Evolutionary conservation across 169 alveolate species (phyloP).

Genomic region (Plasmodium gaboni): DNA sequence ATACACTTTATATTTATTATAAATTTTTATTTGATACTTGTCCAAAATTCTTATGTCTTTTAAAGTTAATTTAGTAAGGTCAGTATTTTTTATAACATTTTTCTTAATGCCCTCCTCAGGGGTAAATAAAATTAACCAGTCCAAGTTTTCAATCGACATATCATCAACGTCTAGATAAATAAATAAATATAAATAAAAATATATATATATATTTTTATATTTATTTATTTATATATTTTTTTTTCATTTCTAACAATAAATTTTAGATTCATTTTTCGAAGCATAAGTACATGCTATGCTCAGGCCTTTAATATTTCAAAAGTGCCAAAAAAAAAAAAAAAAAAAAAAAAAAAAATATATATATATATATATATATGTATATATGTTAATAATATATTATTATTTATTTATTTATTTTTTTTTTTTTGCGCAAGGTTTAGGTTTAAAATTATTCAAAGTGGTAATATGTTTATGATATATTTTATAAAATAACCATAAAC

Average conservation of each 20-base stretch:
- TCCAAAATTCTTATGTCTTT: constrained; percentile 58
- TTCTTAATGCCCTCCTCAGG: constrained; percentile 70
- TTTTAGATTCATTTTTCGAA: constrained; percentile 61
- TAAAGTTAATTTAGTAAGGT: constrained; percentile 39
- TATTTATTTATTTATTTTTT: neutral
- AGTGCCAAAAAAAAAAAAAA: no score
- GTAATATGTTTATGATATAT: no score
- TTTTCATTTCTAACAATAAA: constrained; percentile 46
- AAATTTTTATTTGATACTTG: constrained; percentile 22
- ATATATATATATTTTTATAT: constrained; percentile 4
- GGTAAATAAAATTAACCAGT: constrained; percentile 48
- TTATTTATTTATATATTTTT: neutral
- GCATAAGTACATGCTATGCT: constrained; percentile 68
- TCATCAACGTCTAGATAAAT: constrained; percentile 60
- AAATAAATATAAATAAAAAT: neutral
- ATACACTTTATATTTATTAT: neutral
- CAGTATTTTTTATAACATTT: constrained; percentile 47
- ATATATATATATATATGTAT: neutral
- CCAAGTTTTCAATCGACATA: constrained; percentile 42
- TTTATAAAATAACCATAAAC: constrained; percentile 60
- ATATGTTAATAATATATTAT: neutral
- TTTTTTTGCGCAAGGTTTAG: neutral
- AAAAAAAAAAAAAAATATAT: neutral
- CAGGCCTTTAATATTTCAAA: constrained; percentile 21
- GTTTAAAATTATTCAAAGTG: no score